Evolutionary conservation across 495 filamentous ascomycete genomes (phyloP).

Genomic region (Aspergillus diversus): DNA sequence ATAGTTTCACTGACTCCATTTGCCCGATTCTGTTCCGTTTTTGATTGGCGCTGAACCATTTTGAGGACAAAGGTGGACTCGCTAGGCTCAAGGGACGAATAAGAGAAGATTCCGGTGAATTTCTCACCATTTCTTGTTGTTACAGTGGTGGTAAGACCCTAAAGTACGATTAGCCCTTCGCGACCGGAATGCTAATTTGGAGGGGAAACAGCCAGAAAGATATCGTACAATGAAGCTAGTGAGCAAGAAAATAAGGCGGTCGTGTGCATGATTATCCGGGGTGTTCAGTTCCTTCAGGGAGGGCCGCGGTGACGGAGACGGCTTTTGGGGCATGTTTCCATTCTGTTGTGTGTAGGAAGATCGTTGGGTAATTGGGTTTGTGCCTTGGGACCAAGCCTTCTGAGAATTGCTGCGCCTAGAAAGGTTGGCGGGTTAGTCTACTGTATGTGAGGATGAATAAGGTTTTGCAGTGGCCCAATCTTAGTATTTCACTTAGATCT

Average conservation of each 20-base stretch:
- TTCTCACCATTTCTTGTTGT: slow-evolving; percentile 71
- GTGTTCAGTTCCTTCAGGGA: slow-evolving; percentile 56
- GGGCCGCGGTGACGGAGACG: slow-evolving; percentile 45
- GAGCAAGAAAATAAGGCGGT: slow-evolving; percentile 65
- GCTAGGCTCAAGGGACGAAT: slow-evolving; percentile 58
- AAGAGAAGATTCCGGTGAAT: slow-evolving; percentile 72
- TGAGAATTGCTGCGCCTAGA: slow-evolving; percentile 55
- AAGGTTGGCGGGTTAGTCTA: slow-evolving; percentile 13
- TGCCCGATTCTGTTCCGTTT: slow-evolving; percentile 49
- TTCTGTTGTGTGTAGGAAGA: slow-evolving; percentile 55
- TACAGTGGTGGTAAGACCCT: slow-evolving; percentile 72
- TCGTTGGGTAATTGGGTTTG: slow-evolving; percentile 68
- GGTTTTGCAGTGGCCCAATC: slow-evolving; percentile 8
- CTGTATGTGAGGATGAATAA: background rate
- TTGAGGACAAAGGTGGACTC: slow-evolving; percentile 72
- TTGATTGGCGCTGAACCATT: slow-evolving; percentile 73
- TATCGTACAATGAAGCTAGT: slow-evolving; percentile 65
- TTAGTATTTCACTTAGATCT: background rate
- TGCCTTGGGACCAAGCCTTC: slow-evolving; percentile 65
- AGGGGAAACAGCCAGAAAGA: background rate
- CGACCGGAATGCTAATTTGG: slow-evolving; percentile 1
- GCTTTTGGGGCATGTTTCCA: slow-evolving; percentile 52
- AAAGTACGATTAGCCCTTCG: slow-evolving; percentile 29
- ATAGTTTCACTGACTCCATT: slow-evolving; percentile 59
- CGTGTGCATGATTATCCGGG: slow-evolving; percentile 65